Evolutionary conservation across 371 early-diverging fungal species (phyloP), one percentile per base, ranked within the genome.

Genomic region (Amoeboradix gromovi): DNA sequence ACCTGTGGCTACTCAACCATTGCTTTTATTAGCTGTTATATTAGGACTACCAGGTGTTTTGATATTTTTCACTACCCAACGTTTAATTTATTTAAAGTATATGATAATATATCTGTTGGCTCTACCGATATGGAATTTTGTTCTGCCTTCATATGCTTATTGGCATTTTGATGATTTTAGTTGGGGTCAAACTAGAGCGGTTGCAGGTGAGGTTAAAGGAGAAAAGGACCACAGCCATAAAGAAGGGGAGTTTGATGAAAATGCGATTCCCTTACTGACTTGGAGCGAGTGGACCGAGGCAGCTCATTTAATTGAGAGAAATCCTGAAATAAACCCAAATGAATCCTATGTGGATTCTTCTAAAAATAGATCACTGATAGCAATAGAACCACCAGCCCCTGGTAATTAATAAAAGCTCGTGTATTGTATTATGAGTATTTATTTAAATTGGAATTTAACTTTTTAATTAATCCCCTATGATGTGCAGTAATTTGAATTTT

Each of bases 161-260:
- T 79, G 79, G 79, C 76, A 76, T 67, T 78, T 79, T 73, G 79
- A 79, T 70, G 77, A 79, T 69, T 78, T 79, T 70, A 73, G 73
- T 1, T 79, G 79, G 79, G 79, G 79, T 30, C 77, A 79, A 31
- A 79, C 79, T n/a, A 31, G 79, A 31, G 74, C 74, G 67, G 71
- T 76, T 67, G 22, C 69, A 28, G 31, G n/a, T 30, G 66, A 29
- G 32, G 87, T 87, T 74, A 84, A 81, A 65, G 74, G 67, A 12
- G 12, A 78, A 69, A 86, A 86, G 31, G 86, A 83, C 5, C 67
- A 29, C 65, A 65, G n/a, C n/a, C n/a, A n/a, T n/a, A 81, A 81
- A 28, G 88, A 83, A 1, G 90, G 89, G 30, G 74, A 76, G 27
- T 88, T 88, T 76, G 88, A 88, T 71, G 80, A 83, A 29, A 77